Base-by-base conservation (phyloP, 345 rosid species). In the Camelina sativa region DNA sequence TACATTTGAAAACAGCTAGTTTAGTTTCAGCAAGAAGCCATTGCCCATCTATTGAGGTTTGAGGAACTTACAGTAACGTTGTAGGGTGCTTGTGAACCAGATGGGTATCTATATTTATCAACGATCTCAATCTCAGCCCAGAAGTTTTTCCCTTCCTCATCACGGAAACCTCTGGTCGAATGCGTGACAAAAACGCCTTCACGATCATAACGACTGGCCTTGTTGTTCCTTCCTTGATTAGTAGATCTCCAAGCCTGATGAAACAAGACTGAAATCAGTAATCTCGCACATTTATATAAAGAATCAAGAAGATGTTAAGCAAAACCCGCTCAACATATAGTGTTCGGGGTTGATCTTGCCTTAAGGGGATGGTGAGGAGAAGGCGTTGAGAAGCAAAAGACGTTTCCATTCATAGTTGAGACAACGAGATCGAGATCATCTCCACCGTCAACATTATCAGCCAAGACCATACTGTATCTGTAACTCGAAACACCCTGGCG, bases 391-490 rank as follows among this genome's bases (percentile, higher is more conserved):
- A 96, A 96, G 89, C 98, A 96, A 76, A 96, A 92, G 66, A 96
- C 98, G 67, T 96, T 96, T 56, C 99, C 98, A 22, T 92, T 96
- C 99, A 91, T 96, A 55, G 99, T 96, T 58, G 99, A 82, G 64
- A 96, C 97, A 54, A 92, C 76, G 72, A 96, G 98, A 85, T 96
- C 98, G 65, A 96, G 98, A 84, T 96, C 99, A 82, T 92, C 99
- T 61, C 99, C 98, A 71, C 99, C 99, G 53, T 95, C 99, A 52
- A 95, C 94, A 81, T 96, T 96, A 79, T 96, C 99, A 44, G 99
- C 98, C 79, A 96, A 79, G 79, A 91, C 99, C 93, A 86, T 92
- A 86, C 93, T 91, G 80, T 96, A 96, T 78, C 99, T 96, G 91
- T 64, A 59, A 64, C 16, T 15, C 62, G 34, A 77, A 16, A 79